A percentile compares a stretch with the other conserved stretches of the same genome.
These are phyloP conservation scores for Myxozyma nipponensis DNA, from an alignment of 805 yeast species.

Conservation along the genomic window DNA sequence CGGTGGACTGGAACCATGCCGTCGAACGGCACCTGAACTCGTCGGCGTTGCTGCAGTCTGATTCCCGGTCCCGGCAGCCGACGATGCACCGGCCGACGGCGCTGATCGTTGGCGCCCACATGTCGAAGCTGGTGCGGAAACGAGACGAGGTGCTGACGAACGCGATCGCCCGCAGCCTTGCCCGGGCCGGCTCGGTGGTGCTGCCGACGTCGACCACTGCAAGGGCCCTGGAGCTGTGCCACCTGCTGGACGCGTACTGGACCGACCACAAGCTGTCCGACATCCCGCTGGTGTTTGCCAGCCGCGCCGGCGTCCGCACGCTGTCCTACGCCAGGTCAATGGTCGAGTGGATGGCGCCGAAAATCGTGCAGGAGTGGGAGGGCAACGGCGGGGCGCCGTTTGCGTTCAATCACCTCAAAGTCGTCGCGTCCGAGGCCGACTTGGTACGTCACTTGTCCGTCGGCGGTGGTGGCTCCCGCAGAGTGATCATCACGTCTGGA, in stretches of 20 bases:
- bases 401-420: constrained; percentile 63
- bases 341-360: constrained; percentile 93
- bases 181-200: constrained; percentile 68
- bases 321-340: constrained; percentile 80
- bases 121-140: constrained; percentile 58
- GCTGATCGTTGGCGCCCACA: constrained; percentile 63
- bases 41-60: constrained; percentile 62
- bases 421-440: constrained; percentile 53
- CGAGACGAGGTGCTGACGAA: constrained; percentile 59
- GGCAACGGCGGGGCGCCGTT: constrained; percentile 65
- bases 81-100: constrained; percentile 72
- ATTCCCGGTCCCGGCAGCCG: too few relatives aligned
- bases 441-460: constrained; percentile 21
- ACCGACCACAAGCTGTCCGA: constrained; percentile 38
- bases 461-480: constrained; percentile 40
- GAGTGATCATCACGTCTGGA: constrained; percentile 76
- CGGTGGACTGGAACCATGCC: constrained; percentile 94
- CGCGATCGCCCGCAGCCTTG: constrained; percentile 13
- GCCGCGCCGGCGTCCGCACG: constrained; percentile 74
- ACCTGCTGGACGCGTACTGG: constrained; percentile 65
- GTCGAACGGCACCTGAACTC: constrained; percentile 72
- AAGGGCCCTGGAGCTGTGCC: constrained; percentile 74
- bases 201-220: constrained; percentile 80
- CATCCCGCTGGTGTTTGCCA: constrained; percentile 68
- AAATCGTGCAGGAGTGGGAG: constrained; percentile 85